Evolutionary conservation across 169 alveolate genomes (phyloP).

Genomic region (Plasmodium berghei): DNA sequence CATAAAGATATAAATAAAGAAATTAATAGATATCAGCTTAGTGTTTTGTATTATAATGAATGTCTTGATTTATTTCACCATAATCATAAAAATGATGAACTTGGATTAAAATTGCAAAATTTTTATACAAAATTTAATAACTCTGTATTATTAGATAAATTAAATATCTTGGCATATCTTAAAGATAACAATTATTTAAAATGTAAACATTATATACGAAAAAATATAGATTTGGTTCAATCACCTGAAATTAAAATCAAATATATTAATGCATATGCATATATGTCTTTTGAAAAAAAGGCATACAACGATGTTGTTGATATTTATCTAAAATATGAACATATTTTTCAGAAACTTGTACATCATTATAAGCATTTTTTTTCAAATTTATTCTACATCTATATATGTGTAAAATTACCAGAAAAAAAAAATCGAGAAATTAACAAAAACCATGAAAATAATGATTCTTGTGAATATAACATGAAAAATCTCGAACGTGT

Average conservation of each 20-base stretch:
- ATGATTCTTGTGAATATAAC: conserved; percentile 29
- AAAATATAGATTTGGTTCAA: conserved; percentile 34
- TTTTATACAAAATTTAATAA: conserved; percentile 16
- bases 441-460: conserved; percentile 8
- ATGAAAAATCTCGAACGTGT: conserved; percentile 12
- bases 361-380: conserved; percentile 39
- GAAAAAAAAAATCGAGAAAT: not conserved
- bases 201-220: conserved; percentile 37
- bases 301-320: conserved; percentile 39
- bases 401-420: conserved; percentile 22
- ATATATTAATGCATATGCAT: conserved; percentile 47
- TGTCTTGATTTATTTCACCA: conserved; percentile 1
- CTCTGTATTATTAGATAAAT: conserved; percentile 26
- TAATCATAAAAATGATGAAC: conserved; percentile 21
- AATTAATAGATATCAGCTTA: not conserved
- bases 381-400: conserved; percentile 49
- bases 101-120: conserved; percentile 16
- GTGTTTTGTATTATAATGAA: conserved; percentile 12
- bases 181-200: conserved; percentile 29
- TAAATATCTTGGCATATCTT: conserved; percentile 6
- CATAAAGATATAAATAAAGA: not conserved
- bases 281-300: conserved; percentile 56
- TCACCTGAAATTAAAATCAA: conserved; percentile 40
- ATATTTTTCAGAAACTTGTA: conserved; percentile 10
- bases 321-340: conserved; percentile 32